These are phyloP conservation scores for Quercus wislizeni DNA, from an alignment of 306 rosid genomes.

Conservation along the genomic window DNA sequence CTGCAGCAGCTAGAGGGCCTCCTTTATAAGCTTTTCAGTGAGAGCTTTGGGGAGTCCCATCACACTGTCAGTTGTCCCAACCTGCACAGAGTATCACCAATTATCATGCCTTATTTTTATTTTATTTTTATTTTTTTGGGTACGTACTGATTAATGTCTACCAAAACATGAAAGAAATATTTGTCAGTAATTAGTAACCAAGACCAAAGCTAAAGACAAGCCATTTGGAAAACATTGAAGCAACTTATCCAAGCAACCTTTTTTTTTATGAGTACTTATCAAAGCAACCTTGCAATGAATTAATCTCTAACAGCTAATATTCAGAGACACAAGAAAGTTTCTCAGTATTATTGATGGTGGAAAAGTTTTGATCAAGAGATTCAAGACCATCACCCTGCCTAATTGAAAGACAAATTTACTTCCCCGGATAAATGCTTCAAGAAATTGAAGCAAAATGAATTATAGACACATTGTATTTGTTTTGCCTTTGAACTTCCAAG, in stretches of 20 bases:
- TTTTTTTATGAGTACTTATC: no score
- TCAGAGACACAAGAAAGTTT: background rate
- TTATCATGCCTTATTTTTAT: background rate
- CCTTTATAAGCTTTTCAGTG: conserved; percentile 71
- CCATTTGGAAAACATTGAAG: background rate
- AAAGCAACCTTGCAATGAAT: no score
- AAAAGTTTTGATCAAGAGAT: background rate
- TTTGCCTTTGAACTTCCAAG: background rate
- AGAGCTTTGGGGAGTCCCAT: conserved; percentile 91
- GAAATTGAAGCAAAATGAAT: background rate
- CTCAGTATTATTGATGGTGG: background rate
- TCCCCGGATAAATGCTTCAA: background rate
- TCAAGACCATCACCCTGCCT: background rate
- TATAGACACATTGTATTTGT: no score
- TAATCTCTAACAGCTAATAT: background rate
- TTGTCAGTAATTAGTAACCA: background rate
- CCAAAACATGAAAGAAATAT: background rate
- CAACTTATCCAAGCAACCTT: background rate
- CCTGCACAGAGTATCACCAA: conserved; percentile 50
- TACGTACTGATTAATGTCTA: background rate
- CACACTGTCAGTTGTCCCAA: conserved; percentile 92
- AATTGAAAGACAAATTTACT: background rate
- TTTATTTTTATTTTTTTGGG: no score
- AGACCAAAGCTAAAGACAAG: background rate
- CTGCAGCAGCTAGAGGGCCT: conserved; percentile 44